These are phyloP conservation scores for Sphagnum magellanicum DNA, from an alignment of 228 moss, liverwort and hornwort species.

Conservation along the genomic window DNA sequence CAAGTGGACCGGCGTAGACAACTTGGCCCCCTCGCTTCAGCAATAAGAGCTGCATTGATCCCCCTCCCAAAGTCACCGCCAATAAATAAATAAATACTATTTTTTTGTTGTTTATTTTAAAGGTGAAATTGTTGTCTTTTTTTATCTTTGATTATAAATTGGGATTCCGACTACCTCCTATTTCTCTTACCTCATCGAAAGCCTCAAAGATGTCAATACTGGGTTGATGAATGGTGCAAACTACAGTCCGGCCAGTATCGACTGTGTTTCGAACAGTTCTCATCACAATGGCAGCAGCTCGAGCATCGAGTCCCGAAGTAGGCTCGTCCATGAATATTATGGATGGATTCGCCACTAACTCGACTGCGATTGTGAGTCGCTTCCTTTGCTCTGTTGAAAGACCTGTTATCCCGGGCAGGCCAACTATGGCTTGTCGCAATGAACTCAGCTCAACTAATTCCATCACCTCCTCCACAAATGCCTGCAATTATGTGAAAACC, in stretches of 20 bases:
- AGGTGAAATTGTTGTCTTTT: too few species aligned
- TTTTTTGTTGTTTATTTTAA: too few species aligned
- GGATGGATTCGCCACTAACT: conserved; percentile 57
- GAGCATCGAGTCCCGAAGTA: conserved; percentile 49
- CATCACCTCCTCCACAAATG: conserved; percentile 65
- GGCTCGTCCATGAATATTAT: conserved; percentile 73
- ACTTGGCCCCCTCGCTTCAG: conserved; percentile 69
- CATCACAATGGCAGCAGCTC: conserved; percentile 67
- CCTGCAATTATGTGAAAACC: conserved; percentile 11
- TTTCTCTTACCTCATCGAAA: conserved; percentile 40
- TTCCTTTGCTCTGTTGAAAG: conserved; percentile 62
- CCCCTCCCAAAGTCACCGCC: not conserved
- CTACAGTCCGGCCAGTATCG: conserved; percentile 54
- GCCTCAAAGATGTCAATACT: conserved; percentile 72
- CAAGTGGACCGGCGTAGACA: conserved; percentile 55
- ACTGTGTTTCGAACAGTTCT: conserved; percentile 62
- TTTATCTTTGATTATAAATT: too few species aligned
- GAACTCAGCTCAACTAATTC: conserved; percentile 54
- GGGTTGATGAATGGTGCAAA: conserved; percentile 69
- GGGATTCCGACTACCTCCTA: too few species aligned
- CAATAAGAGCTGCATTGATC: conserved; percentile 29
- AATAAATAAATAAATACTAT: too few species aligned
- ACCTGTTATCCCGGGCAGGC: conserved; percentile 51
- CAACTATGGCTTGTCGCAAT: conserved; percentile 45
- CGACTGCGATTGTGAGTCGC: conserved; percentile 56